phyloP scores from a whole-genome alignment of 129 eudicot species.

The Oenanthe sinensis region DNA sequence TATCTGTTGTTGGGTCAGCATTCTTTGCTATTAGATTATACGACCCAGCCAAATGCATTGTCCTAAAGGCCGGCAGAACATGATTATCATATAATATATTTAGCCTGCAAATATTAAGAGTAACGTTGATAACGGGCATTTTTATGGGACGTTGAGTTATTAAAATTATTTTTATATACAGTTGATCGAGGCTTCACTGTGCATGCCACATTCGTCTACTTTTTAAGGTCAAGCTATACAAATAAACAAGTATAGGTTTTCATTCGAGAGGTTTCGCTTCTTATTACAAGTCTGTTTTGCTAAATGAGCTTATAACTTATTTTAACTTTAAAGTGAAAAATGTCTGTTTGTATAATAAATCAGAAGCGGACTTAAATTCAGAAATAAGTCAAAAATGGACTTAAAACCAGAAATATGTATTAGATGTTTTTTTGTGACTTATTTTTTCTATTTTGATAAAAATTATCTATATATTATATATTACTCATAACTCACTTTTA shows the following conservation, averaged over 20 bases:
- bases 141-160: neutral
- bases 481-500: no score
- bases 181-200: neutral
- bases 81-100: neutral
- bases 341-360: no score
- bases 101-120: neutral
- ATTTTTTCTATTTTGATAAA: no score
- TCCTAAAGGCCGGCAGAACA: neutral
- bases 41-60: neutral
- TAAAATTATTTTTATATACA: neutral
- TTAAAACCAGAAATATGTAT: no score
- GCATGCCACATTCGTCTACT: conserved; percentile 1
- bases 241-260: neutral
- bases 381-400: no score
- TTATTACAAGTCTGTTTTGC: no score
- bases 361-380: no score
- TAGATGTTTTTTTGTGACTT: no score
- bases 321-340: no score
- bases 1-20: conserved; percentile 1
- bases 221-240: neutral
- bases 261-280: neutral
- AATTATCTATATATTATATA: no score
- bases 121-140: neutral
- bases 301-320: no score
- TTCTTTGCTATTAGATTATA: neutral